Base-by-base conservation (phyloP, 2,329 filamentous ascomycete species). In the Colletotrichum graminicola region DNA sequence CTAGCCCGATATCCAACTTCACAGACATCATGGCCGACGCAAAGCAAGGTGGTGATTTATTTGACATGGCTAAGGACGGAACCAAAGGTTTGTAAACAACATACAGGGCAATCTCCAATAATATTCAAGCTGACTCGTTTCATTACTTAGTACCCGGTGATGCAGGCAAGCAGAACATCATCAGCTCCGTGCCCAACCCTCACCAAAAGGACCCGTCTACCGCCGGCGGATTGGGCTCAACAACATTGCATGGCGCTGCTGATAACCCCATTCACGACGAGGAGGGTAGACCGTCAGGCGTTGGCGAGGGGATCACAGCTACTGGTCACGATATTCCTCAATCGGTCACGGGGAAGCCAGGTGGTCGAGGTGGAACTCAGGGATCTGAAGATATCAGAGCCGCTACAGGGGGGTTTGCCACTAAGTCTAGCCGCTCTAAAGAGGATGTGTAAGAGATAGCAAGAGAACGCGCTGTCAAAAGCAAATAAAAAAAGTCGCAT, bases 51-150 rank as follows among this genome's bases (percentile, higher is more conserved):
- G 66, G 60, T 1, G 61, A 68, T 14, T 29, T 68, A 2, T 68
- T 21, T 8, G 52, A 68, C 3, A 68, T 68, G 60, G 66, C 60
- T 14, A 68, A 64, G 36, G 52, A 68, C 36, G 66, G 60, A 12
- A 68, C 66, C 0, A 59, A 59, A 47, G 34, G 66, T 55, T 36
- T 18, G 41, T 21, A 6, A 0, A 7, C 14, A 1, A 2, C 1
- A 0, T 2, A 8, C 8, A 7, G 34, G 5, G 3, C 5, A 14
- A 23, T 2, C 8, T 56, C 3, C 45, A 10, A 18, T 3, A 6
- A 8, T 1, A 43, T 23, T 2, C 1, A 21, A 2, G 0, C 16
- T 36, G 6, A 64, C 26, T 49, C 10, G 3, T 3, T 21, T 49
- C 10, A 5, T 5, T 12, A 1, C 3, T 1, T 8, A 68, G 66